These are phyloP conservation scores for Candolleomyces eurysporus DNA, from an alignment of 768 basidiomycete genomes.

Conservation along the genomic window DNA sequence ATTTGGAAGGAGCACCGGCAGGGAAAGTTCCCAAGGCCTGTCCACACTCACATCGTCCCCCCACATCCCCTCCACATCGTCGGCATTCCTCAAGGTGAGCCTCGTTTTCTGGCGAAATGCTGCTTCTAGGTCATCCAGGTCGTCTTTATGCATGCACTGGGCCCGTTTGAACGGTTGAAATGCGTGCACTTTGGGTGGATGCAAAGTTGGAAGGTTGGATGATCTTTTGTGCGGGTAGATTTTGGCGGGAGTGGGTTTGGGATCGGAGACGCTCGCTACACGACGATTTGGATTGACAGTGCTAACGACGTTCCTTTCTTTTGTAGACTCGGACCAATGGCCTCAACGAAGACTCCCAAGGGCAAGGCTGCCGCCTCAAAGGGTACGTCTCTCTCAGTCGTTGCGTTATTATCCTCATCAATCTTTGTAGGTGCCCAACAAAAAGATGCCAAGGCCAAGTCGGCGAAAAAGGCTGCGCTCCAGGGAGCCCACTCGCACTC, in stretches of 20 bases:
- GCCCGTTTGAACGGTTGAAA: slow-evolving; percentile 1
- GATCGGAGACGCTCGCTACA: background rate
- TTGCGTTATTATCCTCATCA: background rate
- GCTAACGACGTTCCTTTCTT: slow-evolving; percentile 3
- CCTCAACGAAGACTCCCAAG: slow-evolving; percentile 67
- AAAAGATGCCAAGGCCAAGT: slow-evolving; percentile 76
- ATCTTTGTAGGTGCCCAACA: slow-evolving; percentile 29
- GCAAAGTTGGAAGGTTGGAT: slow-evolving; percentile 13
- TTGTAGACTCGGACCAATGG: slow-evolving; percentile 42
- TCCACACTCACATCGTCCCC: background rate
- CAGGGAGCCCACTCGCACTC: slow-evolving; percentile 79
- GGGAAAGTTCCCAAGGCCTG: background rate
- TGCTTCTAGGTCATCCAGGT: background rate
- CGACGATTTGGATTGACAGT: background rate
- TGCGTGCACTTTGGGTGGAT: slow-evolving; percentile 18
- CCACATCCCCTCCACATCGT: slow-evolving; percentile 14
- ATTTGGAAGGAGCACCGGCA: background rate
- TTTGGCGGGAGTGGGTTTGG: slow-evolving; percentile 5
- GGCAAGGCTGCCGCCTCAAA: slow-evolving; percentile 54
- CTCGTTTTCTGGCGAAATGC: slow-evolving; percentile 6
- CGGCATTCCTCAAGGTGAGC: slow-evolving; percentile 27
- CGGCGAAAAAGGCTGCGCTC: slow-evolving; percentile 94
- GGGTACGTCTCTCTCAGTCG: slow-evolving; percentile 21
- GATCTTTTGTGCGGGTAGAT: slow-evolving; percentile 9
- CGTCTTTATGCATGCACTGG: background rate